Base-by-base conservation (phyloP, 2,329 filamentous ascomycete species). In the Trichoderma sp. region DNA sequence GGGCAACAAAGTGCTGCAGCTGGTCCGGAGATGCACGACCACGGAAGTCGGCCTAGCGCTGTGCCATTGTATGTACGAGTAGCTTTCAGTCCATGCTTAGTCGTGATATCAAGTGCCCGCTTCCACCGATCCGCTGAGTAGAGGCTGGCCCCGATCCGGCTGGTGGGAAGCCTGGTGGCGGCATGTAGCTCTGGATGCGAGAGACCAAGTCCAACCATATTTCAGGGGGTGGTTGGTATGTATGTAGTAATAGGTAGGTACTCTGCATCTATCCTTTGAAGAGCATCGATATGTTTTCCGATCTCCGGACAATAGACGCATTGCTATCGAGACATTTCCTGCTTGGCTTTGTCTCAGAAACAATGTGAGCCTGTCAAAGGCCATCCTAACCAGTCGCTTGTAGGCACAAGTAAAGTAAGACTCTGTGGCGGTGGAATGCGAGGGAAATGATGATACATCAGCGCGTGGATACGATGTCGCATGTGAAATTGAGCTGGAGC, bases 31-130 rank as follows among this genome's bases (percentile, higher is more conserved):
- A 63, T 45, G 31, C 56, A 71, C 31, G 29, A 41, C 33, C 29
- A 12, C 35, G 68, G 68, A 72, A 33, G 59, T 64, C 69, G 41
- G 69, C 41, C 60, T 64, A 64, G 56, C 16, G 69, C 59, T 53
- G 18, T 12, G 31, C 33, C 9, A 56, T 64, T 56, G 50, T 56
- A 56, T 12, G 21, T 50, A 11, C 18, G 38, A 18, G 38, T 50
- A 35, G 60, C 50, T 27, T 60, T 38, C n/a, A 16, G 31, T 45
- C 71, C 60, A 35, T 41, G 71, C 60, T 21, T 60, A 35, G 33
- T 9, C 16, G 33, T 27, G 33, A 71, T 60, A 29, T 14, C 53
- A 71, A 41, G 35, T 62, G 53, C 67, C 67, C 50, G 53, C 67
- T 65, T 73, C 59, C 38, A 73, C 29, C 38, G 59, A 73, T 73